Base-by-base conservation (phyloP, 768 basidiomycete species). In the Chalciporus chontae region DNA sequence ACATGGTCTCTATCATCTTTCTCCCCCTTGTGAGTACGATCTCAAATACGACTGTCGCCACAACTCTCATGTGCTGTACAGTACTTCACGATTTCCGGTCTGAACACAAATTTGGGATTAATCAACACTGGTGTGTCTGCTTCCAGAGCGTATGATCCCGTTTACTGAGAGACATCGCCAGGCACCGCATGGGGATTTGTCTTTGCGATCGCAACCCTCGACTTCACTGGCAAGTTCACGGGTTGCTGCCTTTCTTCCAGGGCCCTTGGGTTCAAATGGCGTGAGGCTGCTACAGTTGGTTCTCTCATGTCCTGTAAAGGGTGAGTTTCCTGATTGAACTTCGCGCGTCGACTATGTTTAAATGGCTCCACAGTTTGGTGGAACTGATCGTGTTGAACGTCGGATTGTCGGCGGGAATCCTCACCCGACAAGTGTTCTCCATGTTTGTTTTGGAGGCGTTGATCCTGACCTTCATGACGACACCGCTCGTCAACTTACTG, bases 341-440 rank as follows among this genome's bases (percentile, higher is more conserved):
- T 14, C 52, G 31, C 52, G 31, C 29, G 43, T 50, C 14, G 9
- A 8, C 17, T 2, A 2, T 50, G 23, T 45, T 53, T 59, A 19
- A 59, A 17, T 27, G 17, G 46, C 26, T 4, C 14, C 43, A 17
- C 43, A 90, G 88, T 39, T 76, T 96, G 4, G 90, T 97, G 9
- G 94, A 96, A 60, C 73, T 97, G 40, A 96, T 98, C 60, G 95
- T 98, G 10, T 84, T 98, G 54, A 99, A 98, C 57, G 91, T 97
- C 55, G 94, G 95, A 2, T 71, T 94, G 11, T 73, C 77, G 2
- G 92, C 90, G 5, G 77, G 78, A 0, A 94, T 95, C 54, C 74
- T 98, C 41, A 77, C 82, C 0, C 74, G 73, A 71, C 76, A 78
- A 14, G 87, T 96, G 11, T 95, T 97, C 73, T 90, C 91, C 1